Conservation (phyloP, 1,284 basidiomycete genomes). For the Ustilago nuda region DNA sequence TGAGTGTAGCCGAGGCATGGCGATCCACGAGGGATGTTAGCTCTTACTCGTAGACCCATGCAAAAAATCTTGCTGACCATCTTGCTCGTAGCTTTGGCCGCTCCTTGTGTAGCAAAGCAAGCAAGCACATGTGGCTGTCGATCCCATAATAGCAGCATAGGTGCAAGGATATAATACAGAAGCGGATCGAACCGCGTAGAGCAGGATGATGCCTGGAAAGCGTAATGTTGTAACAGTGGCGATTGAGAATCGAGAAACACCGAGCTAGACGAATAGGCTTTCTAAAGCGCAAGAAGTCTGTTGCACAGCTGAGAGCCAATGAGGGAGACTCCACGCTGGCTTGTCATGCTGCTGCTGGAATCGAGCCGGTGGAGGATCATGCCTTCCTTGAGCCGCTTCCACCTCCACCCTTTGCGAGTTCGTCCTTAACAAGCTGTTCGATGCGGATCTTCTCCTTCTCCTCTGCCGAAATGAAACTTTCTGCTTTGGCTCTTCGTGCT, state of each 20-base stretch:
- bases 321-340: not conserved
- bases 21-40: constrained; percentile 11
- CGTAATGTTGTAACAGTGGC: not conserved
- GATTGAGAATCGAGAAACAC: not conserved
- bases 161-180: constrained; percentile 10
- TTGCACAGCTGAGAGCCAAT: not conserved
- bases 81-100: not conserved
- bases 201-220: not conserved
- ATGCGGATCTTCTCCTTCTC: constrained; percentile 61
- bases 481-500: constrained; percentile 42
- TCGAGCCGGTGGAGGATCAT: not conserved
- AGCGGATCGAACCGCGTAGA: not conserved
- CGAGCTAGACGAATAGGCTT: not conserved
- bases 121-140: not conserved
- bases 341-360: not conserved
- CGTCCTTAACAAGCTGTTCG: constrained; percentile 58
- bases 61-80: not conserved
- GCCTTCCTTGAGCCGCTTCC: constrained; percentile 25
- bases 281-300: not conserved
- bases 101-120: not conserved
- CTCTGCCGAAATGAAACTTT: constrained; percentile 55
- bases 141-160: not conserved
- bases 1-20: constrained; percentile 2
- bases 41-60: too few relatives aligned
- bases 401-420: constrained; percentile 45